Percentiles rank a stretch among this genome's conserved stretches.
phyloP scores from a whole-genome alignment of 1,139 yeast genomes.

The Protomyces inouyei region DNA sequence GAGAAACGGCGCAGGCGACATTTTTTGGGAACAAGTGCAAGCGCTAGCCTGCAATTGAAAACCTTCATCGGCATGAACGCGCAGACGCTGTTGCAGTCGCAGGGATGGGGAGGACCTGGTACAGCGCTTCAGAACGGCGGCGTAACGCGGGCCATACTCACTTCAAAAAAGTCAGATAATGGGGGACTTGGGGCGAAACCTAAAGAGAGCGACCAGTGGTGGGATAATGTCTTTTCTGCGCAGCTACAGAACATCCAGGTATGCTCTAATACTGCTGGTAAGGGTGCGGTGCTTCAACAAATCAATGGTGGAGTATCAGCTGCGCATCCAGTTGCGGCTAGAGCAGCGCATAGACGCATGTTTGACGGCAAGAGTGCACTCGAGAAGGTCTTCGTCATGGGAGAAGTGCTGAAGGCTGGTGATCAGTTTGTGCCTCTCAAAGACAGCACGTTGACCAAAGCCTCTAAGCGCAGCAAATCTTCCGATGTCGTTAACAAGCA shows the following conservation, averaged over 20 bases:
- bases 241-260: slow-evolving; percentile 24
- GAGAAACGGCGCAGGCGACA: no score
- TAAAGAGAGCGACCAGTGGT: slow-evolving; percentile 25
- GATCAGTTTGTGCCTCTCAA: slow-evolving; percentile 6
- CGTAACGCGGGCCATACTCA: slow-evolving; percentile 24
- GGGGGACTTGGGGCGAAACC: slow-evolving; percentile 23
- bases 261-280: neutral
- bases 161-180: slow-evolving; percentile 27
- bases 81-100: slow-evolving; percentile 20
- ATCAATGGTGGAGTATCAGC: slow-evolving; percentile 20
- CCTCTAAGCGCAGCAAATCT: neutral
- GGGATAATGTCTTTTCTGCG: slow-evolving; percentile 20
- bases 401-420: slow-evolving; percentile 16
- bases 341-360: slow-evolving; percentile 10
- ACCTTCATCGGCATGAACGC: slow-evolving; percentile 10
- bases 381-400: slow-evolving; percentile 16
- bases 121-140: slow-evolving; percentile 27
- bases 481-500: neutral
- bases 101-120: slow-evolving; percentile 29
- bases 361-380: slow-evolving; percentile 20
- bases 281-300: slow-evolving; percentile 3
- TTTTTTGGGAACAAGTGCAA: no score
- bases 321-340: slow-evolving; percentile 25
- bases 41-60: no score
- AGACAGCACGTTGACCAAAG: neutral